These are phyloP conservation scores for Spencermartinsiella europaea DNA, from an alignment of 805 yeast species.

Conservation along the genomic window DNA sequence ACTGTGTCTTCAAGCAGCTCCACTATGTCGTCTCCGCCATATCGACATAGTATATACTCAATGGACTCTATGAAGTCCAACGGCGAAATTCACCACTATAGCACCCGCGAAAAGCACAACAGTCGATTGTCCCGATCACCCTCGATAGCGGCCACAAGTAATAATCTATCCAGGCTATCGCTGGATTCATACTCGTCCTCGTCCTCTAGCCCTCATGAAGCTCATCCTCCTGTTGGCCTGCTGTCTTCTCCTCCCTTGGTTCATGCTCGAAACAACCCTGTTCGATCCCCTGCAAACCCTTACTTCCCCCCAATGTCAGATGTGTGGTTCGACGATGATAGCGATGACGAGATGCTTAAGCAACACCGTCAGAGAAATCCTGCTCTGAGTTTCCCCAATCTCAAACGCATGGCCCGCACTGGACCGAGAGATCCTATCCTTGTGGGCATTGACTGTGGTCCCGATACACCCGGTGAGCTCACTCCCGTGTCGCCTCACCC, in stretches of 20 bases:
- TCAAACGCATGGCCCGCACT: too few species aligned
- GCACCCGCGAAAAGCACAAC: background rate
- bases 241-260: too few species aligned
- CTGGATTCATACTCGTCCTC: background rate
- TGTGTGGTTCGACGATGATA: constrained; percentile 26
- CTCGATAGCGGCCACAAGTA: background rate
- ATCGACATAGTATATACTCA: background rate
- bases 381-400: constrained; percentile 1
- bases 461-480: too few species aligned
- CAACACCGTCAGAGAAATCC: too few species aligned
- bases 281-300: background rate
- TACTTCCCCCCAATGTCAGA: constrained; percentile 20
- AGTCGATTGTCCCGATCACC: background rate
- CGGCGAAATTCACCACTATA: too few species aligned
- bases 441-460: too few species aligned
- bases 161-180: background rate
- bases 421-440: too few species aligned
- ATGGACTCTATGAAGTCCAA: background rate
- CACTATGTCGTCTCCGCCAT: background rate
- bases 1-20: background rate
- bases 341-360: constrained; percentile 8
- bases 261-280: too few species aligned
- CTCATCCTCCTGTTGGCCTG: background rate
- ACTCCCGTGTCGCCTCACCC: too few species aligned
- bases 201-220: background rate